A percentile compares a stretch with the other conserved stretches of the same genome.
Conservation (phyloP, 306 rosid species). For the Cucurbita pepo region DNA sequence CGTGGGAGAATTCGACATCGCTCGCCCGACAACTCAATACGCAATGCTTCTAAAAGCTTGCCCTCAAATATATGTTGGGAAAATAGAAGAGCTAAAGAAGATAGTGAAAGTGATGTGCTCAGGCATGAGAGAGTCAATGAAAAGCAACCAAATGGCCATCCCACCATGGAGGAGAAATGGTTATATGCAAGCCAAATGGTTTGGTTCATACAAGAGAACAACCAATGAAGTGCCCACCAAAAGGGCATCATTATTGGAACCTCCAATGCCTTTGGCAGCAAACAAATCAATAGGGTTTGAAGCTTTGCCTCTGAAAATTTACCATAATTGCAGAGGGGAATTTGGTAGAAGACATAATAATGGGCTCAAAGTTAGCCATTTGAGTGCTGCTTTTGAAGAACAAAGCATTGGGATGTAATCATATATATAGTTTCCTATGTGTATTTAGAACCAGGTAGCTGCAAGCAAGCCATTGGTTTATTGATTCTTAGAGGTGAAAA, state of each 20-base stretch:
- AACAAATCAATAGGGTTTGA: constrained; percentile 34
- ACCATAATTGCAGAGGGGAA: constrained; percentile 36
- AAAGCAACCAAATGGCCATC: constrained; percentile 21
- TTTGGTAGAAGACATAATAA: not conserved
- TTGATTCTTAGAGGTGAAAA: not conserved
- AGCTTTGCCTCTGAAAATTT: constrained; percentile 1
- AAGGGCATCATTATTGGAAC: not conserved
- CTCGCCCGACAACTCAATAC: constrained; percentile 52
- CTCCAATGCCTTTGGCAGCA: not conserved
- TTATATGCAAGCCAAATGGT: constrained; percentile 75
- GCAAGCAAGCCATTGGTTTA: not conserved
- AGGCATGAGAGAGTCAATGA: constrained; percentile 56
- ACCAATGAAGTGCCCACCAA: constrained; percentile 21
- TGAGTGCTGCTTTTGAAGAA: constrained; percentile 29
- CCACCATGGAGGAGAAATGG: constrained; percentile 84
- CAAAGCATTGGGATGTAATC: not conserved
- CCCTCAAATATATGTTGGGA: constrained; percentile 45
- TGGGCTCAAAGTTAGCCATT: constrained; percentile 39
- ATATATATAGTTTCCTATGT: not conserved
- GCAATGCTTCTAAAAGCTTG: constrained; percentile 31
- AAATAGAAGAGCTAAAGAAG: constrained; percentile 39
- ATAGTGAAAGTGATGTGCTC: constrained; percentile 46
- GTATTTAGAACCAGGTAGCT: no score
- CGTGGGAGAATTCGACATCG: constrained; percentile 40
- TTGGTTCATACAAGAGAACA: constrained; percentile 52